phyloP scores from a whole-genome alignment of 2,329 filamentous ascomycete genomes.

The Fusarium longipes region DNA sequence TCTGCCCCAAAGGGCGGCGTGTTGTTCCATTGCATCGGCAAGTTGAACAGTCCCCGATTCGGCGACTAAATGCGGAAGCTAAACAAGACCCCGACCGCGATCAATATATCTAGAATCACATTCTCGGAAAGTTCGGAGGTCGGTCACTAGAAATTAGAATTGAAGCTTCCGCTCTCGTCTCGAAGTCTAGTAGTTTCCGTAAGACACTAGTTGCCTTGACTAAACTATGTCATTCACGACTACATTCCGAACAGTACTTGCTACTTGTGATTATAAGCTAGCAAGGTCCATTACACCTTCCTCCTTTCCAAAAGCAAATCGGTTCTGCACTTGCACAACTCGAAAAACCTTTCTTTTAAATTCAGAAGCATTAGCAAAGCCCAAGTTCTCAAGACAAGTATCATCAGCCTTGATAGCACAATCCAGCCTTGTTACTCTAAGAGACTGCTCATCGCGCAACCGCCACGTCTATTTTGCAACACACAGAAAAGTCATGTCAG shows the following conservation, averaged over 20 bases:
- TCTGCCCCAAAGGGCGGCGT: background rate
- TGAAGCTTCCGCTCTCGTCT: rapidly evolving
- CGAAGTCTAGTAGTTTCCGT: background rate
- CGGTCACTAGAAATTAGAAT: conserved; percentile 1
- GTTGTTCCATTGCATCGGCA: background rate
- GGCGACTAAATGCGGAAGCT: background rate
- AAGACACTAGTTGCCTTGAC: no score
- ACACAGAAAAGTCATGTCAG: background rate
- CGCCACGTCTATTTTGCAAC: conserved; percentile 6
- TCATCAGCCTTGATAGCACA: no score
- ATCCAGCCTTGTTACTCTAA: no score
- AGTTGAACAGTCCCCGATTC: conserved; percentile 2
- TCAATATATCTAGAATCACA: background rate
- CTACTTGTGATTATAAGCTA: background rate
- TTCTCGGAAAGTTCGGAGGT: background rate
- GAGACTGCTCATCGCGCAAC: background rate
- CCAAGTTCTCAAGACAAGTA: background rate
- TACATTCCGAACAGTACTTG: background rate
- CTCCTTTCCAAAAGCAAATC: background rate
- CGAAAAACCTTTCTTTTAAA: background rate
- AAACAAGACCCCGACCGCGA: conserved; percentile 10
- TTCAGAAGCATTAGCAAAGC: rapidly evolving
- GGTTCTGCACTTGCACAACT: background rate
- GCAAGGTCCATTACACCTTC: no score
- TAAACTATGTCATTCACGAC: background rate